Percentiles rank a stretch among this genome's conserved stretches.
phyloP scores from a whole-genome alignment of 2,329 filamentous ascomycete genomes.

The Colletotrichum acutatum region DNA sequence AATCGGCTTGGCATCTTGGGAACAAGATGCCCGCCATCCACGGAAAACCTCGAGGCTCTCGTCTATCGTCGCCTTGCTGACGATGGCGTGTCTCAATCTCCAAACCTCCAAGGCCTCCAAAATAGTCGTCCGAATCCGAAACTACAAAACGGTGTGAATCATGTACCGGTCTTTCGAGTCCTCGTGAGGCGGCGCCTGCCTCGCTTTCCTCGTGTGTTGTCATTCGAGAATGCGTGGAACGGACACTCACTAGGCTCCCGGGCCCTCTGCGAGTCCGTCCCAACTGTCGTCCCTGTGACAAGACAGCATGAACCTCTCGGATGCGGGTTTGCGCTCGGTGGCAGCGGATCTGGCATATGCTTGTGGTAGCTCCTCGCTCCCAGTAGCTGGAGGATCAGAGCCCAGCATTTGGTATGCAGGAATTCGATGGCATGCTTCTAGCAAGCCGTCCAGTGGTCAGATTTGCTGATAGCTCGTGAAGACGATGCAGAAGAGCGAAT shows the following conservation, averaged over 20 bases:
- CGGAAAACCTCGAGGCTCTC: neutral
- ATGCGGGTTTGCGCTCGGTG: slow-evolving; percentile 2
- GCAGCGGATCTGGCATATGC: neutral
- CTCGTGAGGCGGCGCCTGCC: neutral
- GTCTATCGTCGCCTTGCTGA: neutral
- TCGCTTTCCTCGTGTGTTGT: neutral
- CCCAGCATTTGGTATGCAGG: neutral
- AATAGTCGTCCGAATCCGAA: slow-evolving; percentile 14
- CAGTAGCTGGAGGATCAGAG: too few relatives aligned
- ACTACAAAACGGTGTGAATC: neutral
- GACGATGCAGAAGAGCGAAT: neutral
- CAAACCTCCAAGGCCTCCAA: neutral
- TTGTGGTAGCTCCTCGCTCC: neutral
- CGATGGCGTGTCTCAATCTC: neutral
- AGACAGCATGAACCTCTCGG: slow-evolving; percentile 25
- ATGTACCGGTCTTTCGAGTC: neutral
- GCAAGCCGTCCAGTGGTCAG: neutral
- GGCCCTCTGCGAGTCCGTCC: neutral
- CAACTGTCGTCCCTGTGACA: slow-evolving; percentile 2
- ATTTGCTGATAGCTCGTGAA: neutral
- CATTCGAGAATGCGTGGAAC: neutral
- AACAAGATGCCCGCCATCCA: neutral
- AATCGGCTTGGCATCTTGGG: neutral
- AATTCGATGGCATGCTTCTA: neutral
- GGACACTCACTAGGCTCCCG: neutral